Evolutionary conservation across 2,329 filamentous ascomycete genomes (phyloP).

Genomic region (Niveomyces coronatus): DNA sequence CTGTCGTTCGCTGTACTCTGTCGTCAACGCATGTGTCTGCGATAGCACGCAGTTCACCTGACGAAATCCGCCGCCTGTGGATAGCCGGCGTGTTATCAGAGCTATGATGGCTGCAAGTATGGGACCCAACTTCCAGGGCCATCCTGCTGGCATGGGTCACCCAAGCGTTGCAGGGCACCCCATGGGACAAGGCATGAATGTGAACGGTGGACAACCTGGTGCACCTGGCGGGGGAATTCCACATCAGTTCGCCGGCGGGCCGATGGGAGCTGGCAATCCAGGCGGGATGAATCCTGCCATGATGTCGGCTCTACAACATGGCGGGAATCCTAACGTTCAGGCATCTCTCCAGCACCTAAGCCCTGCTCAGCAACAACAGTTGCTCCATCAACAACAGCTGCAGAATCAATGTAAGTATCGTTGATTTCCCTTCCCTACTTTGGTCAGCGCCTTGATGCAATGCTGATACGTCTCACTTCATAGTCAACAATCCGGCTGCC

Average conservation of each 20-base stretch:
- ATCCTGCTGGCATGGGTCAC: constrained; percentile 62
- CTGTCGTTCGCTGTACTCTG: neutral
- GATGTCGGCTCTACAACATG: constrained; percentile 68
- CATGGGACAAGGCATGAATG: constrained; percentile 51
- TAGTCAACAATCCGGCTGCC: constrained; percentile 27
- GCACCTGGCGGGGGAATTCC: constrained; percentile 53
- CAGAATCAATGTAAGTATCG: constrained; percentile 24
- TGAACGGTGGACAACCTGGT: constrained; percentile 61
- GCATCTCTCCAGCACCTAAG: constrained; percentile 59
- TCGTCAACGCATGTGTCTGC: constrained; percentile 32
- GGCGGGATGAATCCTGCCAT: constrained; percentile 63
- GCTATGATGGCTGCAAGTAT: constrained; percentile 61
- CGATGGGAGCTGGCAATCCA: constrained; percentile 63
- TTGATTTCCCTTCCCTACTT: neutral
- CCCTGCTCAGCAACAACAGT: constrained; percentile 47
- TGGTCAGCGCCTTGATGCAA: constrained; percentile 3
- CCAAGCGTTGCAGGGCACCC: constrained; percentile 59
- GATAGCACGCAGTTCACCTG: constrained; percentile 32
- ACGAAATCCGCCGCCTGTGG: constrained; percentile 52
- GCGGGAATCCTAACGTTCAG: constrained; percentile 54
- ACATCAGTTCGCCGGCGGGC: constrained; percentile 52
- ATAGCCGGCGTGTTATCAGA: constrained; percentile 33
- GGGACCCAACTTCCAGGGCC: constrained; percentile 52
- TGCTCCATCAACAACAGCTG: constrained; percentile 39
- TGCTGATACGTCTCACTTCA: constrained; percentile 6